Evolutionary conservation across 345 rosid genomes (phyloP), one percentile per base, ranked within the genome.

Genomic region (Gossypium bickii): DNA sequence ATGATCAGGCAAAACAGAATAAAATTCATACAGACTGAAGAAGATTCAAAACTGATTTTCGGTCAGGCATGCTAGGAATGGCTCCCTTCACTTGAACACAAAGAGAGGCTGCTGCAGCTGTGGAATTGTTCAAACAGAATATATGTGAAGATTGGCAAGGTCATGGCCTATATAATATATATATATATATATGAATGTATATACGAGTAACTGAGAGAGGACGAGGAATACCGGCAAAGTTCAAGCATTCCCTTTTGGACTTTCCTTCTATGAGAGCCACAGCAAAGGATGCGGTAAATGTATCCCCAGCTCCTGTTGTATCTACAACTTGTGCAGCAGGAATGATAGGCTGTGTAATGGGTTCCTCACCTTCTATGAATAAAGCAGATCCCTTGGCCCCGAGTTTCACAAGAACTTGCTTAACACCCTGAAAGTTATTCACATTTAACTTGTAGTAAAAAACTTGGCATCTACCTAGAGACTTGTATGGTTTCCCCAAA

Each of bases 241-340:
- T 88, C 86, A 93, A 78, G 82, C 94, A 89, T 77, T 88, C 92
- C 75, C 77, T 86, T 84, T 75, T 83, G 22, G 93, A 74, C 77
- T 86, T 95, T 65, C 98, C 99, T 83, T 95, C 98, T 3, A 89
- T 89, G 71, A 89, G 79, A 52, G 98, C 96, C 81, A 95, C 99
- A 13, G 98, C 97, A 85, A 93, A 95, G 12, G 99, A 87, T 45
- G 99, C 96, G 3, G 98, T 95, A 75, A 90, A 95, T 48, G 99
- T 95, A 82, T 95, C 99, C 9, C 99, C 99, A 1, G 99, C 99
- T 70, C 99, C 99, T 12, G 99, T 95, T 2, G 99, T 91, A 84
- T 95, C 99, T 1, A 93, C 53, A 12, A 93, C 97, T 80, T 80
- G 86, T 70, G 84, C 78, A 67, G 96, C 96, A 13, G 89, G 74